A percentile compares a stretch with the other conserved stretches of the same genome.
Conservation (phyloP, 768 basidiomycete genomes). For the Porpolomopsis calyptriformis region DNA sequence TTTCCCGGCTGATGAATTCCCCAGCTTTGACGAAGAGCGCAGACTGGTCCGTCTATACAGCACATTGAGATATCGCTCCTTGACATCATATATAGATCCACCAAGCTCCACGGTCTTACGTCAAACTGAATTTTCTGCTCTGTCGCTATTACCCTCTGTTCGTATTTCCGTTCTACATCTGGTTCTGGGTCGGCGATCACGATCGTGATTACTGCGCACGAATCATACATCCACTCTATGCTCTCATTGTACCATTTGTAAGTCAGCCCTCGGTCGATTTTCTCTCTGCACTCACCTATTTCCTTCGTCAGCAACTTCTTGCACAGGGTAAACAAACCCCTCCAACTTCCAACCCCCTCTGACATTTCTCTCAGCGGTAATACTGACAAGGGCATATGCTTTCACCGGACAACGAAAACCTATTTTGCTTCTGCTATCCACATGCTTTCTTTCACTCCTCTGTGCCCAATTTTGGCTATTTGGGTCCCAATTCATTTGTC, state of each 20-base stretch:
- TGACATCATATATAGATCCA: constrained; percentile 13
- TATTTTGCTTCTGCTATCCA: constrained; percentile 9
- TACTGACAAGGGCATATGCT: constrained; percentile 18
- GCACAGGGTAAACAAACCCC: constrained; percentile 11
- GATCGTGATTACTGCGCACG: constrained; percentile 11
- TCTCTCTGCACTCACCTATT: neutral
- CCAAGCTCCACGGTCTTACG: constrained; percentile 13
- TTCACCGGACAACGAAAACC: constrained; percentile 16
- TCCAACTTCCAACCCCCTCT: neutral
- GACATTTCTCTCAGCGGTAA: constrained; percentile 13
- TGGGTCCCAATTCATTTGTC: constrained; percentile 12
- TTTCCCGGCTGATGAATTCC: neutral
- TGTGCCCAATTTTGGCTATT: constrained; percentile 17
- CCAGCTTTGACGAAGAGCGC: constrained; percentile 16
- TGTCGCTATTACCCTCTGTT: constrained; percentile 21
- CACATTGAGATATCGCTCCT: neutral
- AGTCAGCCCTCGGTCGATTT: neutral
- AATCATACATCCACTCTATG: constrained; percentile 15
- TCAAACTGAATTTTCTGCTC: constrained; percentile 16
- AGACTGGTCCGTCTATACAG: constrained; percentile 13
- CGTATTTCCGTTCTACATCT: constrained; percentile 16
- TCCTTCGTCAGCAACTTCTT: constrained; percentile 11
- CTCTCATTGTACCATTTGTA: constrained; percentile 17
- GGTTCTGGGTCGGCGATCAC: constrained; percentile 18
- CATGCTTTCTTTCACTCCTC: constrained; percentile 12